phyloP scores from a whole-genome alignment of 352 stramenopile genomes.

The Phytophthora multivora region DNA sequence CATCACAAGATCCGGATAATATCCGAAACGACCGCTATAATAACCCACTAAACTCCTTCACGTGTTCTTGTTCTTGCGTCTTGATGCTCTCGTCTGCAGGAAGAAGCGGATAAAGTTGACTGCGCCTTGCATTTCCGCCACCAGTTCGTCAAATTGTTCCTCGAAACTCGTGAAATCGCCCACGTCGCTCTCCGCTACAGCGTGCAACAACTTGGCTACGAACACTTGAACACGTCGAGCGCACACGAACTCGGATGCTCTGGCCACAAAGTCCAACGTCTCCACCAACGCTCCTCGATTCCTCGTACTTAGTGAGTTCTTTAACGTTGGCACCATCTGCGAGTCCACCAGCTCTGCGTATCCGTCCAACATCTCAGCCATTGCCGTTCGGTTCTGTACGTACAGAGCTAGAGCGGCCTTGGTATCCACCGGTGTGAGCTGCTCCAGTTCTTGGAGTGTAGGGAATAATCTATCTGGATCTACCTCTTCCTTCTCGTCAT shows the following conservation, averaged over 20 bases:
- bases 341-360: slow-evolving; percentile 60
- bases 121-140: slow-evolving; percentile 32
- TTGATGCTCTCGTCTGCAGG: slow-evolving; percentile 17
- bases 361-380: slow-evolving; percentile 75
- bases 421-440: slow-evolving; percentile 65
- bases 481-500: slow-evolving; percentile 19
- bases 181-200: slow-evolving; percentile 54
- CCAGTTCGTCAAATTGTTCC: slow-evolving; percentile 27
- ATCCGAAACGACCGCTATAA: slow-evolving; percentile 12
- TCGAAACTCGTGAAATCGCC: slow-evolving; percentile 33
- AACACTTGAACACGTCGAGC: slow-evolving; percentile 68
- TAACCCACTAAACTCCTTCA: slow-evolving; percentile 34
- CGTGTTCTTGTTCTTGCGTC: slow-evolving; percentile 14
- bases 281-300: slow-evolving; percentile 64
- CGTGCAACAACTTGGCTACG: slow-evolving; percentile 61
- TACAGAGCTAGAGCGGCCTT: slow-evolving; percentile 59
- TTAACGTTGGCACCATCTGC: slow-evolving; percentile 57
- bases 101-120: slow-evolving; percentile 39
- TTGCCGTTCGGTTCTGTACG: slow-evolving; percentile 58
- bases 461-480: slow-evolving; percentile 47
- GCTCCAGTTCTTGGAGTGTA: slow-evolving; percentile 51
- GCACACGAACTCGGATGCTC: slow-evolving; percentile 75
- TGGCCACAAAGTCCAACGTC: slow-evolving; percentile 67
- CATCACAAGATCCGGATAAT: neutral
- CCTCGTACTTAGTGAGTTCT: slow-evolving; percentile 34